phyloP scores from a whole-genome alignment of 768 basidiomycete genomes.

The Tephrocybe sp. region DNA sequence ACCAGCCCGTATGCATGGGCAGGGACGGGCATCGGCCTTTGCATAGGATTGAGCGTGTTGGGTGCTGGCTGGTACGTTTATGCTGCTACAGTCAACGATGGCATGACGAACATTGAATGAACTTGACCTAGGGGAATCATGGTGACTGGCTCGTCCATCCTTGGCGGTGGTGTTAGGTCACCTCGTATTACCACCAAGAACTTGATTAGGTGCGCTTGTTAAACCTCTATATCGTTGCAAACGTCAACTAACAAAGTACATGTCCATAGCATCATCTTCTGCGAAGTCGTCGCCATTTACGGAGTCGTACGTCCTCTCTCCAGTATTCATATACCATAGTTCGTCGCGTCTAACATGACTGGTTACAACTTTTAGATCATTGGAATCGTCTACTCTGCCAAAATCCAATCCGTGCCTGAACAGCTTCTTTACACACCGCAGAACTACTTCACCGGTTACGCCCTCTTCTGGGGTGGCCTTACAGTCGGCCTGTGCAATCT shows the following conservation, averaged over 20 bases:
- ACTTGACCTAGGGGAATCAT: conserved; percentile 82
- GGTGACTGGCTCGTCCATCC: conserved; percentile 92
- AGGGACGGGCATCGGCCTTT: conserved; percentile 84
- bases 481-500: conserved; percentile 94
- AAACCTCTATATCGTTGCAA: neutral
- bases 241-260: neutral
- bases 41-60: conserved; percentile 88
- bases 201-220: conserved; percentile 73
- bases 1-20: conserved; percentile 94
- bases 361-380: conserved; percentile 66
- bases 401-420: conserved; percentile 61
- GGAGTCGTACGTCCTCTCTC: conserved; percentile 65
- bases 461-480: conserved; percentile 96
- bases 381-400: conserved; percentile 93
- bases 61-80: conserved; percentile 88
- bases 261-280: conserved; percentile 86
- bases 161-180: conserved; percentile 92
- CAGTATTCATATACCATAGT: neutral
- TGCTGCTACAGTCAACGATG: conserved; percentile 3
- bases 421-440: conserved; percentile 72
- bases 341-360: too few relatives aligned
- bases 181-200: conserved; percentile 97
- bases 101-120: conserved; percentile 6
- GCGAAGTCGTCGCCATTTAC: conserved; percentile 99
- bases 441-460: conserved; percentile 96